These are phyloP conservation scores for Penicillium hesseltinei DNA, from an alignment of 2,329 filamentous ascomycete species.

Conservation along the genomic window DNA sequence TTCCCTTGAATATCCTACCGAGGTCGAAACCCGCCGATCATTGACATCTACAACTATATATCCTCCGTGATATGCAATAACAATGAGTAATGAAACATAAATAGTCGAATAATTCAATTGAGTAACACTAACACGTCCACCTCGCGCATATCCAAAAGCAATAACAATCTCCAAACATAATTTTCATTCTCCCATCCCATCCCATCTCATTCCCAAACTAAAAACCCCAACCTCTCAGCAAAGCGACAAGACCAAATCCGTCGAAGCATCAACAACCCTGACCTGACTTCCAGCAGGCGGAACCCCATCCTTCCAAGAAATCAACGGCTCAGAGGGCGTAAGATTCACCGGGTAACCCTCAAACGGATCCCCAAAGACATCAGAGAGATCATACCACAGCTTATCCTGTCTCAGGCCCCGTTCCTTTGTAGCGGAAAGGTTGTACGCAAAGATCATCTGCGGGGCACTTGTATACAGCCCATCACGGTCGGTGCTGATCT, in stretches of 20 bases:
- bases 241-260: constrained; percentile 28
- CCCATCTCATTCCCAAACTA: not conserved
- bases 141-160: not conserved
- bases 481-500: constrained; percentile 37
- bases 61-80: not conserved
- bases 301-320: constrained; percentile 35
- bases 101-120: not conserved
- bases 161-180: not conserved
- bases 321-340: constrained; percentile 21
- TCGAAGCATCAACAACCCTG: constrained; percentile 18
- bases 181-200: not conserved
- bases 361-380: constrained; percentile 48
- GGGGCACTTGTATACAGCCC: constrained; percentile 37
- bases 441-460: constrained; percentile 46
- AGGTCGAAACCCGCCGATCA: constrained; percentile 2
- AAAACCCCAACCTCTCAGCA: constrained; percentile 17
- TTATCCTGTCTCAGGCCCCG: not conserved
- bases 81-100: not conserved
- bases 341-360: constrained; percentile 27
- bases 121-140: not conserved
- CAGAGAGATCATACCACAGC: constrained; percentile 46
- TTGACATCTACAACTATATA: not conserved
- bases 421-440: constrained; percentile 26
- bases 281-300: constrained; percentile 34
- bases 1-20: not conserved